phyloP scores from a whole-genome alignment of 805 yeast species.

The Ogataea glucozyma region DNA sequence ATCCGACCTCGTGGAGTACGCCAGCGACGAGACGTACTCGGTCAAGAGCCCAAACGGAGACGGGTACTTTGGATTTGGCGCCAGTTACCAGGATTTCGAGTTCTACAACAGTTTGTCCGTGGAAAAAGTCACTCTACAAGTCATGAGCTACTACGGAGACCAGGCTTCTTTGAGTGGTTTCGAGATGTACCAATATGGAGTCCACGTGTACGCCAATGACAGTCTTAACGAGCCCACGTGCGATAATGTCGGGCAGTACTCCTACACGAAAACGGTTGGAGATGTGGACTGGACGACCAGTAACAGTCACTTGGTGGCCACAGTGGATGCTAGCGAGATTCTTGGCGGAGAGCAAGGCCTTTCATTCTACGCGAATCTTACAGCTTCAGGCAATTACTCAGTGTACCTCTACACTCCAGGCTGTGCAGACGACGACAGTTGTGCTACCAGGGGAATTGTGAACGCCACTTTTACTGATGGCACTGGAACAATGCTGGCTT shows the following conservation, averaged over 20 bases:
- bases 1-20: constrained; percentile 31
- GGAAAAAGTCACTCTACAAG: constrained; percentile 58
- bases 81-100: constrained; percentile 75
- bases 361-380: constrained; percentile 64
- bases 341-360: constrained; percentile 40
- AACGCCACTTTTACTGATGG: constrained; percentile 67
- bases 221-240: constrained; percentile 70
- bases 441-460: constrained; percentile 70
- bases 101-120: constrained; percentile 70
- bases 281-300: constrained; percentile 27
- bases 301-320: constrained; percentile 28
- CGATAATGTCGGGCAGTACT: constrained; percentile 14
- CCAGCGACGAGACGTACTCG: constrained; percentile 14
- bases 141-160: constrained; percentile 67
- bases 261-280: constrained; percentile 19
- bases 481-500: constrained; percentile 42
- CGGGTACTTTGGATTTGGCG: constrained; percentile 38
- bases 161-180: constrained; percentile 72
- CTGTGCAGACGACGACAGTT: constrained; percentile 66
- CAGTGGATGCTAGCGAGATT: constrained; percentile 30
- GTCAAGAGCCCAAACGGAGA: constrained; percentile 19
- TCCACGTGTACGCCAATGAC: constrained; percentile 72
- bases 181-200: constrained; percentile 62
- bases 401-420: constrained; percentile 85
- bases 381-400: constrained; percentile 73